Evolutionary conservation across 108 stramenopile genomes (phyloP).

Genomic region (Fistulifera solaris): DNA sequence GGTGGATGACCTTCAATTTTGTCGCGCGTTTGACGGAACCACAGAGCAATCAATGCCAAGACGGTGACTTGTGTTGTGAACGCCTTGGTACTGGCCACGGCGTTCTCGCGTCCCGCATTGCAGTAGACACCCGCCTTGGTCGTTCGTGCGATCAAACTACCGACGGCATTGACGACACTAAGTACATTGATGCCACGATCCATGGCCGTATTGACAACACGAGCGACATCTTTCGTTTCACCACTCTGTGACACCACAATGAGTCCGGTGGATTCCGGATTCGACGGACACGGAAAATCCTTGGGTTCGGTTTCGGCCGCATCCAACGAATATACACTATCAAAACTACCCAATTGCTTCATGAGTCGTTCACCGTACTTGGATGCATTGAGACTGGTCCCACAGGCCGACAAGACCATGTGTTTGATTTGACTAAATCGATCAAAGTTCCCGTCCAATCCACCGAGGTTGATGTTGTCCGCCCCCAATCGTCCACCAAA

Average conservation of each 20-base stretch:
- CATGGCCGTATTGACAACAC: slow-evolving; percentile 80
- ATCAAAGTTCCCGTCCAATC: slow-evolving; percentile 73
- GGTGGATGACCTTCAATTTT: slow-evolving; percentile 43
- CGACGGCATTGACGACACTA: slow-evolving; percentile 96
- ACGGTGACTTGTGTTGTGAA: slow-evolving; percentile 99
- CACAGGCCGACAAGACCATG: slow-evolving; percentile 89
- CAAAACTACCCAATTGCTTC: slow-evolving; percentile 93
- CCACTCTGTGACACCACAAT: slow-evolving; percentile 95
- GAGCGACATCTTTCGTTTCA: slow-evolving; percentile 96
- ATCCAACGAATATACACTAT: slow-evolving; percentile 80
- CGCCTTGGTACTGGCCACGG: slow-evolving; percentile 99
- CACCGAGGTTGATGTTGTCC: slow-evolving; percentile 69
- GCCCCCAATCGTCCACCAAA: slow-evolving; percentile 81
- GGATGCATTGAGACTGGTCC: slow-evolving; percentile 92
- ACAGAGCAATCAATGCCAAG: slow-evolving; percentile 89
- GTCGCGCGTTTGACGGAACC: slow-evolving; percentile 88
- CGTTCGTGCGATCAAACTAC: slow-evolving; percentile 92
- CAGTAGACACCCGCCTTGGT: slow-evolving; percentile 98
- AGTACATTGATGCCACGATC: slow-evolving; percentile 78
- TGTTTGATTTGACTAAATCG: slow-evolving; percentile 67
- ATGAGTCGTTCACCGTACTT: slow-evolving; percentile 95
- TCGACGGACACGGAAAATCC: slow-evolving; percentile 63
- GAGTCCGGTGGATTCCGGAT: slow-evolving; percentile 54
- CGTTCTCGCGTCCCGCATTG: slow-evolving; percentile 97
- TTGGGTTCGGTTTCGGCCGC: slow-evolving; percentile 86